Evolutionary conservation across 106 monocot genomes (phyloP).

Genomic region (Ottelia alismoides): DNA sequence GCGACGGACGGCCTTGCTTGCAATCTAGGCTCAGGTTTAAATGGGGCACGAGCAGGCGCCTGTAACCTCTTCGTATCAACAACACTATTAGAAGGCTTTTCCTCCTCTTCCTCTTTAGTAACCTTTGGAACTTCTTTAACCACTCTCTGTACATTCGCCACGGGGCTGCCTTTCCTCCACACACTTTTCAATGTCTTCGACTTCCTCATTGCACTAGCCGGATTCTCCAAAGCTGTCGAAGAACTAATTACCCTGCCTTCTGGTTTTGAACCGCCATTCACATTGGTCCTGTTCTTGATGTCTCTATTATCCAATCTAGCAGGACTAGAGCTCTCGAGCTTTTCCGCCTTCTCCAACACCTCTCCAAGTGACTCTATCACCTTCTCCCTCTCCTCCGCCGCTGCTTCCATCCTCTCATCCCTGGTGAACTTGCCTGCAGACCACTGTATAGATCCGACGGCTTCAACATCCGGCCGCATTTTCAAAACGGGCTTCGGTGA

Average conservation of each 20-base stretch:
- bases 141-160: constrained; percentile 50
- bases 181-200: constrained; percentile 86
- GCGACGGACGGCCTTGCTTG: constrained; percentile 30
- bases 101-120: constrained; percentile 14
- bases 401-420: constrained; percentile 8
- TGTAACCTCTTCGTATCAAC: constrained; percentile 9
- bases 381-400: constrained; percentile 39
- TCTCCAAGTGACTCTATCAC: constrained; percentile 74
- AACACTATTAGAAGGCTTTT: constrained; percentile 1
- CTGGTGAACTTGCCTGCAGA: constrained; percentile 7
- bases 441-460: constrained; percentile 7
- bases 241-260: no score
- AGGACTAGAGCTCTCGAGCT: constrained; percentile 37
- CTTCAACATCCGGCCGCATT: constrained; percentile 15
- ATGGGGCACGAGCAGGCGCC: constrained; percentile 10
- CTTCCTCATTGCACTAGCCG: constrained; percentile 20
- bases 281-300: constrained; percentile 5
- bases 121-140: constrained; percentile 46
- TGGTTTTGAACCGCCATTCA: no score
- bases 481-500: constrained; percentile 53
- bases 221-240: no score
- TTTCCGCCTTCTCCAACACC: constrained; percentile 86
- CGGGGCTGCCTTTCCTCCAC: constrained; percentile 89
- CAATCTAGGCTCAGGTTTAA: constrained; percentile 28
- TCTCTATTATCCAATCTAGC: constrained; percentile 18